These are phyloP conservation scores for Colletotrichum horii DNA, from an alignment of 2,329 filamentous ascomycete species.

Conservation along the genomic window DNA sequence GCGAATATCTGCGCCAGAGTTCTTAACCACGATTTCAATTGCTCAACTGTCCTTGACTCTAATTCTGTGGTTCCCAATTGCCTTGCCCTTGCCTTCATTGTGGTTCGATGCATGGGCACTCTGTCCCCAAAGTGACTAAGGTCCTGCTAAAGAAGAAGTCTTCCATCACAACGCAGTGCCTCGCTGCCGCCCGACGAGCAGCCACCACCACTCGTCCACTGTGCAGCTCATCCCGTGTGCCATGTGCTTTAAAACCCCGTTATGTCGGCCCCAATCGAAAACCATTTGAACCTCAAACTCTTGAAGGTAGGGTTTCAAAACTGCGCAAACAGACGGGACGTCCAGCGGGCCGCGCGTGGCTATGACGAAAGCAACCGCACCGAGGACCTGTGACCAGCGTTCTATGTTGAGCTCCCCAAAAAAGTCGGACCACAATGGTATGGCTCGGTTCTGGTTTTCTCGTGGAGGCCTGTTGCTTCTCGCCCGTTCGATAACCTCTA, in stretches of 20 bases:
- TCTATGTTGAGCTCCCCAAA: constrained; percentile 62
- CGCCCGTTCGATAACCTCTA: constrained; percentile 44
- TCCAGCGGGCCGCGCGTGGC: constrained; percentile 66
- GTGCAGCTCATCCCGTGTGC: constrained; percentile 45
- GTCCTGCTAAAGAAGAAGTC: neutral
- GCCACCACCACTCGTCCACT: constrained; percentile 72
- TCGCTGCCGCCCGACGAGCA: constrained; percentile 51
- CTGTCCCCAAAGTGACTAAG: neutral
- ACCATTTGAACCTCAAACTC: constrained; percentile 66
- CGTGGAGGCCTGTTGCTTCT: constrained; percentile 44
- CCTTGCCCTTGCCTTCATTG: neutral
- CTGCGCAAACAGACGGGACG: constrained; percentile 55
- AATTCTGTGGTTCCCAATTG: neutral
- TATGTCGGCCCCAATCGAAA: constrained; percentile 61
- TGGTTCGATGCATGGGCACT: neutral
- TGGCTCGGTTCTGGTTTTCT: constrained; percentile 47
- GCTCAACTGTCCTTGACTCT: neutral
- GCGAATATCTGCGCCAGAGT: neutral
- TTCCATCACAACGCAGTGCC: neutral
- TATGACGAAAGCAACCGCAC: constrained; percentile 65
- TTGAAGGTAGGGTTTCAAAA: constrained; percentile 64
- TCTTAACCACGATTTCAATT: neutral
- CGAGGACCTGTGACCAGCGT: constrained; percentile 69
- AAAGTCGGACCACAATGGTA: constrained; percentile 78
- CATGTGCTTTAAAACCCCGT: constrained; percentile 55